Evolutionary conservation across 169 alveolate species (phyloP), one percentile per base, ranked within the genome.

Genomic region (Sarcocystis neurona): DNA sequence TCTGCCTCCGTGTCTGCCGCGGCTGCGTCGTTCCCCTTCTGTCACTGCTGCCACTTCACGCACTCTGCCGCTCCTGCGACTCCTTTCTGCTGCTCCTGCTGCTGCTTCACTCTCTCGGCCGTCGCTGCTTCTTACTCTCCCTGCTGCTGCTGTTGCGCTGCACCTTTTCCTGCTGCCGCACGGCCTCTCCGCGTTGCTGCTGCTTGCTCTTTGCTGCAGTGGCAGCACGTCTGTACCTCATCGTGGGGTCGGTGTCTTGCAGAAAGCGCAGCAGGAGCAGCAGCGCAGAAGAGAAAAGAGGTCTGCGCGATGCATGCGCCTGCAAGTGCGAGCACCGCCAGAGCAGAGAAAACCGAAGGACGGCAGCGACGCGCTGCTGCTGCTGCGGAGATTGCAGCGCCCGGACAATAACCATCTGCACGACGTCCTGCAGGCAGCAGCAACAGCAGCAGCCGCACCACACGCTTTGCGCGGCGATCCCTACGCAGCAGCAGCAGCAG

Each of bases 341-440:
- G 75, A 63, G 75, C 4, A 63, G 75, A 2, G 75, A 63, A 63
- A 63, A 63, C 75, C 75, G 10, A 37, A 30, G 44, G 75, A 63
- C 32, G 44, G 75, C 75, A 5, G 27, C 75, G 75, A 15, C 20
- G 8, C 75, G 10, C 43, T 20, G 1, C 75, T n/a, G 39, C 75
- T 37, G 75, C 27, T 63, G 20, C 75, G 75, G 75, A 37, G 75
- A 15, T 41, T 63, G 43, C n/a, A 63, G 75, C 75, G 75, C 75
- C n/a, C 43, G 75, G 5, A 63, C 46, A 63, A 63, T 15, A 20
- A 63, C n/a, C 6, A 43, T 41, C 75, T 63, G 75, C 1, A 63
- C 75, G 75, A 63, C 75, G 75, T 72, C 53, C 53, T 37, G 46
- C 15, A 4, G 32, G 43, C 10, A 20, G 2, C 41, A 4, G 5